These are phyloP conservation scores for Starmera pachycereana DNA, from an alignment of 805 yeast genomes.

Conservation along the genomic window DNA sequence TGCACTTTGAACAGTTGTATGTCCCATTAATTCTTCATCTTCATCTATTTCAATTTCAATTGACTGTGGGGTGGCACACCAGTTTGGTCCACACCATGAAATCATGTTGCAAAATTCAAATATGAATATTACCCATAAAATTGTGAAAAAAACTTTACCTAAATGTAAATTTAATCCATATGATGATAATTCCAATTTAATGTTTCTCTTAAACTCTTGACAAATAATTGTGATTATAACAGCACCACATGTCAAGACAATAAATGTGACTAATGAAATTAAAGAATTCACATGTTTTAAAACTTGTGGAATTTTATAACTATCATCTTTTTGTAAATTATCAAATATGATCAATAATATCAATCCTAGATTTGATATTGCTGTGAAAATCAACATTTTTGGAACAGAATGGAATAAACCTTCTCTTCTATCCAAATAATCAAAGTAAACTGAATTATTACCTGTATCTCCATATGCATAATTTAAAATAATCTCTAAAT, in stretches of 20 bases:
- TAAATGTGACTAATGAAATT: conserved; percentile 26
- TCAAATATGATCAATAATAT: conserved; percentile 17
- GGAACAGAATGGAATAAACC: conserved; percentile 19
- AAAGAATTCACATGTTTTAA: conserved; percentile 21
- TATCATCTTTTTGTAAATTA: conserved; percentile 20
- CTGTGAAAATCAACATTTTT: conserved; percentile 20
- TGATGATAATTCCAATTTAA: conserved; percentile 24
- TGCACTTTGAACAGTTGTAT: background rate
- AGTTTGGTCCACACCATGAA: conserved; percentile 31
- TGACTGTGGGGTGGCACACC: conserved; percentile 43
- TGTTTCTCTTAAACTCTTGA: conserved; percentile 17
- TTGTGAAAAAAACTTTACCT: conserved; percentile 31
- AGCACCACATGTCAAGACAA: conserved; percentile 22
- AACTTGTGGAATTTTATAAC: conserved; percentile 6
- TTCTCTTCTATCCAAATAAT: conserved; percentile 10
- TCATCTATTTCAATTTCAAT: conserved; percentile 2
- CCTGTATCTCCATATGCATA: conserved; percentile 33
- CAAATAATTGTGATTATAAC: conserved; percentile 25
- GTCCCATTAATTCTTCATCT: background rate
- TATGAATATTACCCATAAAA: conserved; percentile 29
- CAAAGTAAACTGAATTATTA: conserved; percentile 18
- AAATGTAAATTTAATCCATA: conserved; percentile 36
- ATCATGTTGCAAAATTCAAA: conserved; percentile 10
- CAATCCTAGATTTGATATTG: conserved; percentile 21
- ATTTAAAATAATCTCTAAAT: conserved; percentile 33